A percentile compares a stretch with the other conserved stretches of the same genome.
Evolutionary conservation across 2,329 filamentous ascomycete species (phyloP).

Genomic region (Epicoccum nigrum): DNA sequence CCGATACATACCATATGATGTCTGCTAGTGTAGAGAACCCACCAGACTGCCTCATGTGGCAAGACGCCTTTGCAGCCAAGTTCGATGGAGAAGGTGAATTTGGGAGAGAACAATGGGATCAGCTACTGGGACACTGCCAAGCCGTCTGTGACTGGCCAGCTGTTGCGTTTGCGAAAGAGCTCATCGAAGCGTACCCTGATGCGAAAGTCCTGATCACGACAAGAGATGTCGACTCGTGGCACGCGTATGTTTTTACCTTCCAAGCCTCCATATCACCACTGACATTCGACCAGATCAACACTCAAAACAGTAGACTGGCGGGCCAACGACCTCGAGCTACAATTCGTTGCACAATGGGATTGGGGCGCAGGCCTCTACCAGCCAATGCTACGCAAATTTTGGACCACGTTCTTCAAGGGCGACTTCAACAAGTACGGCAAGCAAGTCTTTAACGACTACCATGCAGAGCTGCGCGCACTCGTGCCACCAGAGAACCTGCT

Average conservation of each 20-base stretch:
- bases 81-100: slow-evolving; percentile 67
- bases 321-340: slow-evolving; percentile 66
- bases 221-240: slow-evolving; percentile 17
- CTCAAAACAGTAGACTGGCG: slow-evolving; percentile 73
- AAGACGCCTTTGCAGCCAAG: slow-evolving; percentile 69
- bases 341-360: slow-evolving; percentile 61
- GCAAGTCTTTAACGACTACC: slow-evolving; percentile 64
- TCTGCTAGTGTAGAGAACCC: slow-evolving; percentile 71
- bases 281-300: slow-evolving; percentile 52
- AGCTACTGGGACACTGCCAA: slow-evolving; percentile 54
- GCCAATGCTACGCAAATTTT: slow-evolving; percentile 73
- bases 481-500: slow-evolving; percentile 59
- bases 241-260: slow-evolving; percentile 38
- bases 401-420: slow-evolving; percentile 70
- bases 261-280: neutral
- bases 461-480: slow-evolving; percentile 57
- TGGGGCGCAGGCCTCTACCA: slow-evolving; percentile 73
- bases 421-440: slow-evolving; percentile 71
- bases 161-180: slow-evolving; percentile 35
- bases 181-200: slow-evolving; percentile 43
- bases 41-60: slow-evolving; percentile 72
- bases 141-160: slow-evolving; percentile 40
- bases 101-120: slow-evolving; percentile 58
- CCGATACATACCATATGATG: slow-evolving; percentile 53
- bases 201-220: slow-evolving; percentile 45